Evolutionary conservation across 2,329 filamentous ascomycete genomes (phyloP), one percentile per base, ranked within the genome.

Genomic region (Niveomyces coronatus): DNA sequence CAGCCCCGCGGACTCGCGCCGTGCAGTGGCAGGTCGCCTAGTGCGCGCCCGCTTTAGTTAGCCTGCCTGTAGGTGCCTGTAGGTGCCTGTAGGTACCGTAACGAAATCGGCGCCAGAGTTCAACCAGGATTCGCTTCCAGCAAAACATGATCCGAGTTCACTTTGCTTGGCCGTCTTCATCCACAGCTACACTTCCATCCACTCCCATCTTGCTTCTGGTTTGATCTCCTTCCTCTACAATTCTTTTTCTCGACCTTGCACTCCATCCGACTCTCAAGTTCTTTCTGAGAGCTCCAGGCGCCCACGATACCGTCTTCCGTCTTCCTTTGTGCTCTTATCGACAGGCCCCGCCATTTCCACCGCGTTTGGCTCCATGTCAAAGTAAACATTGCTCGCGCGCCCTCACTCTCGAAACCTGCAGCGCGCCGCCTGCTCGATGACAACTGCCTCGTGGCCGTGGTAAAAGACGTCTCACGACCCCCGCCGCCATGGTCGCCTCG

Each of bases 401-500:
- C n/a, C n/a, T n/a, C n/a, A n/a, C n/a, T n/a, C n/a, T n/a, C n/a
- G n/a, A 39, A 39, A 39, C 31, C 31, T 19, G 31, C 24, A 3
- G n/a, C 26, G 11, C 24, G 23, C 37, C 31, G 30, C 27, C 20
- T 19, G 16, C 11, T 26, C 15, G n/a, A n/a, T n/a, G n/a, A n/a
- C n/a, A n/a, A n/a, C n/a, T n/a, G n/a, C n/a, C n/a, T n/a, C n/a
- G n/a, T n/a, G n/a, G n/a, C n/a, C n/a, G n/a, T n/a, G n/a, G n/a
- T n/a, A n/a, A 18, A 31, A 28, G 15, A 17, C 8, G 11, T 18
- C 19, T 16, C n/a, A n/a, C n/a, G n/a, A 9, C 22, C 9, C 13
- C 19, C 18, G 44, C 46, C 20, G 58, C 49, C 46, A 75, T 78
- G 71, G 55, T 71, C 42, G 51, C 65, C 49, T 75, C 71, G 10